phyloP scores from a whole-genome alignment of 202 grass and related monocot genomes.

The Digitaria exilis region DNA sequence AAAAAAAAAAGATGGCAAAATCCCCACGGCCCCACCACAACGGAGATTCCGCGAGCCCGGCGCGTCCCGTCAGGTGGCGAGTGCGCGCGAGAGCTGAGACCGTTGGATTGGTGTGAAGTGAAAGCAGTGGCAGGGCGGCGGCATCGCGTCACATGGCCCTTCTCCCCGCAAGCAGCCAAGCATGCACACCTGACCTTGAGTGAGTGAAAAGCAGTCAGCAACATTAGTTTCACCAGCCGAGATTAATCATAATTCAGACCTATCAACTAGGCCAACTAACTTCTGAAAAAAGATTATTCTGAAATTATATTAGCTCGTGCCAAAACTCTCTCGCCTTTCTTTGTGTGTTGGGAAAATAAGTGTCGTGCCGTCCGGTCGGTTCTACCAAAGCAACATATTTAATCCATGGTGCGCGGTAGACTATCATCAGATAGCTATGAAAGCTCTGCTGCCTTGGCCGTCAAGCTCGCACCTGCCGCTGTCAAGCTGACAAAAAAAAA shows the following conservation, averaged over 20 bases:
- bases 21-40: neutral
- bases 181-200: neutral
- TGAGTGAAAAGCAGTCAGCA: too few species aligned
- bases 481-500: neutral
- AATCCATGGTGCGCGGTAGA: neutral
- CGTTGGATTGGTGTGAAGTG: neutral
- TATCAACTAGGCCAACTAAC: too few species aligned
- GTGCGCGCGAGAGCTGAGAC: neutral
- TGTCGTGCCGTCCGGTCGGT: too few species aligned
- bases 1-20: neutral
- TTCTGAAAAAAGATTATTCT: too few species aligned
- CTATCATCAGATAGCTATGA: neutral
- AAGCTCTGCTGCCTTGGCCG: neutral
- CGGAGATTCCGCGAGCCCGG: neutral
- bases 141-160: conserved; percentile 2
- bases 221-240: too few species aligned
- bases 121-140: neutral
- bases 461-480: conserved; percentile 18
- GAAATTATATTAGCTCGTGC: neutral
- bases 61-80: neutral
- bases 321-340: too few species aligned
- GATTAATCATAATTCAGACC: too few species aligned
- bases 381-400: neutral
- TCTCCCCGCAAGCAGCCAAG: neutral
- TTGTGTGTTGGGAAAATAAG: too few species aligned